These are phyloP conservation scores for Silene coronaria DNA, from an alignment of 179 eudicot genomes.

Conservation along the genomic window DNA sequence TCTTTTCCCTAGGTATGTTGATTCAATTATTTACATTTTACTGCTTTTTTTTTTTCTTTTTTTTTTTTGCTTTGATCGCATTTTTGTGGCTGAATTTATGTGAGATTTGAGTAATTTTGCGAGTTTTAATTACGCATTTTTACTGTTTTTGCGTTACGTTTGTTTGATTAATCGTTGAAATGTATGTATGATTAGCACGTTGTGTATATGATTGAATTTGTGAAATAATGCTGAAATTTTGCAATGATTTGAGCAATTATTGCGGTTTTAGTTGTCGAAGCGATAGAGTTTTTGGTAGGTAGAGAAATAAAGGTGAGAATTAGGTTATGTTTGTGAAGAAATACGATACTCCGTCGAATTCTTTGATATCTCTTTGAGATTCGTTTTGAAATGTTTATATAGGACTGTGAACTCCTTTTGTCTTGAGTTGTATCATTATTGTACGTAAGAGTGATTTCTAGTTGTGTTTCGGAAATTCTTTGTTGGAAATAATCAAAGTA, in stretches of 20 bases:
- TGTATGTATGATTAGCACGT: background rate
- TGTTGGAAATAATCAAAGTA: too few relatives aligned
- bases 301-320: background rate
- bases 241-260: background rate
- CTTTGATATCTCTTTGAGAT: background rate
- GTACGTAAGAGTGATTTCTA: too few relatives aligned
- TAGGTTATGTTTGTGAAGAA: background rate
- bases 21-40: background rate
- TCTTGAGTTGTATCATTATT: too few relatives aligned
- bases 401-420: too few relatives aligned
- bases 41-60: background rate
- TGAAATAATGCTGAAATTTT: conserved; percentile 9
- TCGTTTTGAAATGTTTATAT: too few relatives aligned
- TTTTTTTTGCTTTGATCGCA: background rate
- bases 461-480: too few relatives aligned
- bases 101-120: background rate
- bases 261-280: background rate
- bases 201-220: conserved; percentile 2
- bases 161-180: background rate
- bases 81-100: background rate
- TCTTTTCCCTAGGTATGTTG: conserved; percentile 19
- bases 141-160: background rate
- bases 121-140: background rate
- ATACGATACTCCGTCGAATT: too few relatives aligned
- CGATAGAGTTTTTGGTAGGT: background rate